Percentiles rank a stretch among this genome's conserved stretches.
phyloP scores from a whole-genome alignment of 139 green algal genomes.

The Chlorella sp. region DNA sequence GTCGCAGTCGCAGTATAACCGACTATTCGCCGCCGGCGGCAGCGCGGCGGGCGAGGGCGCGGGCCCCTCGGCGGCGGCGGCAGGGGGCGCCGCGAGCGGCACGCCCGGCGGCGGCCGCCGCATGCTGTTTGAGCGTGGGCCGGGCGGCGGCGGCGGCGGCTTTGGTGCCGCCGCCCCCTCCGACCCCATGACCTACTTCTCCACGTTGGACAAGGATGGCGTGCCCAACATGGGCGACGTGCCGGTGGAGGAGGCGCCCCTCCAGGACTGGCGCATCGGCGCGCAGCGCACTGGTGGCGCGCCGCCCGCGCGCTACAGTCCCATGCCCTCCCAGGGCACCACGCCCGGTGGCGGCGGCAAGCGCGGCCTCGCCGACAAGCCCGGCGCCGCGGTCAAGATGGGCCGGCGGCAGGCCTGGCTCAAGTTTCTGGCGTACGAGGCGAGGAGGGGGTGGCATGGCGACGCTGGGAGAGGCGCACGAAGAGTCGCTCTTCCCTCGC shows the following conservation, averaged over 20 bases:
- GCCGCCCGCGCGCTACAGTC: not conserved
- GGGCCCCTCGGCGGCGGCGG: not conserved
- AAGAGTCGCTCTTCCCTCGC: too few relatives aligned
- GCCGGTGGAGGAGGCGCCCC: not conserved
- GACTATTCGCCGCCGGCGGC: too few relatives aligned
- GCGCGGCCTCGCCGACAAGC: conserved; percentile 18
- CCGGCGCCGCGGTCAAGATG: conserved; percentile 44
- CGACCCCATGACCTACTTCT: conserved; percentile 20
- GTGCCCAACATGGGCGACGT: conserved; percentile 39
- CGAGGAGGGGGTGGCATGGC: not conserved
- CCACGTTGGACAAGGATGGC: conserved; percentile 24
- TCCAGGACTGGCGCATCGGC: not conserved
- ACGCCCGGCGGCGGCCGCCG: conserved; percentile 3
- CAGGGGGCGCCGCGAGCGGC: not conserved
- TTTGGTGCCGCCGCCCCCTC: conserved; percentile 15
- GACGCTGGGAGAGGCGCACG: too few relatives aligned
- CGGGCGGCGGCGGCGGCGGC: not conserved
- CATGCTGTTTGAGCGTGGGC: not conserved
- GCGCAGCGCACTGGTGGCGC: not conserved
- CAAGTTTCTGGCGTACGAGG: conserved; percentile 59
- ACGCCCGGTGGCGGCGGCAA: conserved; percentile 1
- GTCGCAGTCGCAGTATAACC: not conserved
- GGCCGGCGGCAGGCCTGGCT: conserved; percentile 49
- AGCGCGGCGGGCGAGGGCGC: too few relatives aligned
- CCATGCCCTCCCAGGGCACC: conserved; percentile 28